Percentiles rank a stretch among this genome's conserved stretches.
These are phyloP conservation scores for Luvunga scandens DNA, from an alignment of 345 rosid genomes.

Conservation along the genomic window DNA sequence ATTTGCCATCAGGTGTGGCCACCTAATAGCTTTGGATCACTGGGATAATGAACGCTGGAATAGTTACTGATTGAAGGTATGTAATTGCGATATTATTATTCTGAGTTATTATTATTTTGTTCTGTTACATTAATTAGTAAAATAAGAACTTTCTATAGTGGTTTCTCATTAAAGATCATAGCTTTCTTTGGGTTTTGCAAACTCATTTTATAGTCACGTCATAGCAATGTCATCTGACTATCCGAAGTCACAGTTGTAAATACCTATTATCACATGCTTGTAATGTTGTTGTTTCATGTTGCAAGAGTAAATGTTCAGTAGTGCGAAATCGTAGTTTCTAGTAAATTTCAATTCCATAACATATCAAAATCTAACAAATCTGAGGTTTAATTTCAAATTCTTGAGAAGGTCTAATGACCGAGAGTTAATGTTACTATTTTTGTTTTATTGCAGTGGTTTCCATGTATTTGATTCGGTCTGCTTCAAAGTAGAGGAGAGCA, in stretches of 20 bases:
- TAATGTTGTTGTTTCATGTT: neutral
- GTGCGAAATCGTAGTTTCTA: neutral
- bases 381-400: neutral
- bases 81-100: neutral
- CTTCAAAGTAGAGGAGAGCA: neutral
- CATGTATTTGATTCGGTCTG: neutral
- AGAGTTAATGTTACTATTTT: neutral
- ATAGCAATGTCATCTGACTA: neutral
- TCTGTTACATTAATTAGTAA: neutral
- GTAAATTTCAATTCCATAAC: neutral
- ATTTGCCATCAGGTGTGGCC: constrained; percentile 62
- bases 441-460: neutral
- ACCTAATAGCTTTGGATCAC: constrained; percentile 49
- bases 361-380: neutral
- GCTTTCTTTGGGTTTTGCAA: neutral
- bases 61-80: neutral
- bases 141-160: neutral
- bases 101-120: neutral
- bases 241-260: neutral
- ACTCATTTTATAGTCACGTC: neutral
- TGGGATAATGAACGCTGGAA: constrained; percentile 24
- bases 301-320: neutral
- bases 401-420: neutral
- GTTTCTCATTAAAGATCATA: neutral
- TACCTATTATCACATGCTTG: neutral